Base-by-base conservation (phyloP, 495 filamentous ascomycete genomes). In the Penicillium antarcticum region DNA sequence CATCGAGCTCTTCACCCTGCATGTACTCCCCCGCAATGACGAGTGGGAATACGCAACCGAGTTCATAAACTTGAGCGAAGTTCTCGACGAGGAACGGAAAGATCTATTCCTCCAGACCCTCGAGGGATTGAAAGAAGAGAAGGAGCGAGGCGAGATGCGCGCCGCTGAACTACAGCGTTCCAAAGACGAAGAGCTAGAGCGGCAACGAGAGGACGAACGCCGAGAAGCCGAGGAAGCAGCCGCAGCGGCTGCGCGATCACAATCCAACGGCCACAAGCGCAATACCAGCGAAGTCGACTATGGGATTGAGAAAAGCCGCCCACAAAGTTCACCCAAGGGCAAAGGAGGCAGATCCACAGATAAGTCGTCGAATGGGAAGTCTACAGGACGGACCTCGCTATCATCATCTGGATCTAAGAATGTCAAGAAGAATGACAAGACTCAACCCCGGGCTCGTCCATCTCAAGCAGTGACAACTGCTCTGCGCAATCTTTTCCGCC, bases 11-110 rank as follows among this genome's bases (percentile, higher is more conserved):
- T 98, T 95, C 58, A 91, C 88, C 4, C 77, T 98, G 5, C 94
- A 97, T 68, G 89, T 97, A 16, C 83, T 98, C 13, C 85, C 91
- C 13, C 80, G 87, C 34, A 96, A 95, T 58, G 83, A 85, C 31
- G 90, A 97, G 72, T 98, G 95, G 94, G 87, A 92, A 37, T 97
- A 97, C 62, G 90, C 94, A 0, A 77, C 80, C 21, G 87, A 94
- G 56, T 97, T 97, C 71, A 92, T 97, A 50, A 84, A 76, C 50
- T 76, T 90, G 52, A 90, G 81, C 61, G 81, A 91, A 33, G 80
- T 94, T 18, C 81, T 98, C 1, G 94, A 97, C 65, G 92, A 97
- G 48, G 94, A 97, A 64, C 81, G 88, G 31, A 85, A 88, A 65
- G 94, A 97, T 42, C 83, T 84, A 1, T 95, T 95, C 65, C 62